Base-by-base conservation (phyloP, 176 grass and related monocot genomes). In the Avena atlantica region DNA sequence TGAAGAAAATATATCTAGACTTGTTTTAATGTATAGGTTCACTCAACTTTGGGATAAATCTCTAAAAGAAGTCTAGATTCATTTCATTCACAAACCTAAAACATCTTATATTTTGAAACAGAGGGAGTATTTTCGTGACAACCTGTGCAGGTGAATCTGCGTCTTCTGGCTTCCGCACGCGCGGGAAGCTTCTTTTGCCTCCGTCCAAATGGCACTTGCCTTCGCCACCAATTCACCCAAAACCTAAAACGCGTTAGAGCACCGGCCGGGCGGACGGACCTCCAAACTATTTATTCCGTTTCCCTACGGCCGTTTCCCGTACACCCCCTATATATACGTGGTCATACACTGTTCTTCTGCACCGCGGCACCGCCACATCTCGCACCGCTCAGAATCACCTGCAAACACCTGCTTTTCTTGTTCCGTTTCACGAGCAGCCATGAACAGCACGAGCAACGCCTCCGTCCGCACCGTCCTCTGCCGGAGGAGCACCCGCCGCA, bases 161-260 rank as follows among this genome's bases (percentile, higher is more conserved):
- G 37, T n/a, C 53, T 57, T 57, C 53, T 5, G 1, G 5, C 53
- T 70, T 40, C 34, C 36, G 68, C 68, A 47, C 19, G 40, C 40
- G 69, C 9, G 1, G 9, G 45, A 0, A 48, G 9, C 45, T 45
- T 72, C 37, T 72, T 47, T 72, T 72, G 69, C 45, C 69, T 72
- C 69, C 37, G 69, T 72, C 69, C 69, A 72, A 72, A 72, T 72
- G 37, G 69, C 69, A 20, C 69, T 45, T 70, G 45, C 69, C 69
- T 21, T 72, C 69, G 19, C 10, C 37, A 45, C 69, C 69, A 72
- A 72, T 70, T 20, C 9, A 42, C 67, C 67, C 60, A 57, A 72
- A 72, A 2, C 69, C 9, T 72, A 44, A 72, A 72, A 47, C 69
- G 69, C 69, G 69, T 72, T n/a, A 19, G 15, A 6, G 69, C 9